phyloP scores from a whole-genome alignment of 169 alveolate genomes.

The Cryptosporidium tyzzeri region DNA sequence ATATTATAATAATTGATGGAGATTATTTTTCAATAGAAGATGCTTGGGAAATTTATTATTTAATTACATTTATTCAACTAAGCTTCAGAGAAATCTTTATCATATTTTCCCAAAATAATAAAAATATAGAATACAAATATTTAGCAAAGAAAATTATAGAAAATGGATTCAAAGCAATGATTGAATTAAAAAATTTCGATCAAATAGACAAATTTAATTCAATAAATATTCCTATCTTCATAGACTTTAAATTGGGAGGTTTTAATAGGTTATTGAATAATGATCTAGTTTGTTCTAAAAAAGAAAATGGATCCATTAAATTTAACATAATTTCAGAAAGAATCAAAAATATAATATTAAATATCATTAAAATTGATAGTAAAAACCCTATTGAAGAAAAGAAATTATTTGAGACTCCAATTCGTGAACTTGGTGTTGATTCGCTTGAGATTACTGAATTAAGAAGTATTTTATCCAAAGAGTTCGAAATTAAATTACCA shows the following conservation, averaged over 20 bases:
- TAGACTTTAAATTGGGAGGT: not conserved
- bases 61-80: not conserved
- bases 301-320: not conserved
- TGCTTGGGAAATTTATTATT: conserved; percentile 17
- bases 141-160: conserved; percentile 4
- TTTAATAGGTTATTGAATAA: conserved; percentile 1
- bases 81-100: not conserved
- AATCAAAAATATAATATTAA: conserved; percentile 32
- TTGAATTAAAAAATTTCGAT: conserved; percentile 26
- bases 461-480: conserved; percentile 74
- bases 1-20: not conserved
- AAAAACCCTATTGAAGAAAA: not conserved
- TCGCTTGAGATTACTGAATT: conserved; percentile 80
- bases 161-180: conserved; percentile 21
- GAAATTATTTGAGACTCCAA: conserved; percentile 59
- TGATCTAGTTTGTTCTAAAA: not conserved
- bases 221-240: not conserved
- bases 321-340: not conserved
- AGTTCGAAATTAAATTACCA: conserved; percentile 77
- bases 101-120: conserved; percentile 13
- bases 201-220: not conserved
- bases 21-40: conserved; percentile 26
- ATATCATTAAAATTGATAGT: not conserved
- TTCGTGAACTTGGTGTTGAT: conserved; percentile 77
- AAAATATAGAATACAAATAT: not conserved